These are phyloP conservation scores for Geranium incanum DNA, from an alignment of 441 rosid genomes.

Conservation along the genomic window DNA sequence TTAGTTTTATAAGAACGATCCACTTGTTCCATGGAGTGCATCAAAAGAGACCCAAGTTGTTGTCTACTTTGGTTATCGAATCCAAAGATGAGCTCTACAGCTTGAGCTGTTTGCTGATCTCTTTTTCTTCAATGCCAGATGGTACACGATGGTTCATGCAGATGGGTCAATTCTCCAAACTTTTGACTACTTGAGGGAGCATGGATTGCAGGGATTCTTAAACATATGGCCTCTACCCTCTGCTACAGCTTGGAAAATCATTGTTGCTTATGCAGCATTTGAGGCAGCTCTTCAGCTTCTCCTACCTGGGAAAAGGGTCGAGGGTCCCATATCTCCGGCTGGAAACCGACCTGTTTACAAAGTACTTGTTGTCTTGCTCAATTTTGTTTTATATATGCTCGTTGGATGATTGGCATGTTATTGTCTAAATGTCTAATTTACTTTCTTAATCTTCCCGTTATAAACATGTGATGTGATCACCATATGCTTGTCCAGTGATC, in stretches of 20 bases:
- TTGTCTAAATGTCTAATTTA: background rate
- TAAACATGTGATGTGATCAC: background rate
- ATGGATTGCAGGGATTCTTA: slow-evolving; percentile 60
- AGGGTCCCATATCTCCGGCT: slow-evolving; percentile 79
- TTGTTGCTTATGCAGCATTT: slow-evolving; percentile 65
- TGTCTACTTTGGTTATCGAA: background rate
- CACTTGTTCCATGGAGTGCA: too few relatives aligned
- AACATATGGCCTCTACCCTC: slow-evolving; percentile 79
- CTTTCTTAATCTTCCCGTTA: background rate
- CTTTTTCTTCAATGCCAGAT: slow-evolving; percentile 37
- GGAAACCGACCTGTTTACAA: slow-evolving; percentile 87
- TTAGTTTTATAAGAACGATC: too few relatives aligned
- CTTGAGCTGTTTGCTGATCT: slow-evolving; percentile 5
- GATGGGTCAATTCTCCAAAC: slow-evolving; percentile 71
- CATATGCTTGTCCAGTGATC: too few relatives aligned
- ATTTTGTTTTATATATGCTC: background rate
- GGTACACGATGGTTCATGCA: slow-evolving; percentile 93
- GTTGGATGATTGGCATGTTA: background rate
- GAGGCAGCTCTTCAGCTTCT: slow-evolving; percentile 89
- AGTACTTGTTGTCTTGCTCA: slow-evolving; percentile 32
- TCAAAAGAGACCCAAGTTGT: background rate
- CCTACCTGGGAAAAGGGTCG: slow-evolving; percentile 81
- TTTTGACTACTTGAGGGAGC: slow-evolving; percentile 41
- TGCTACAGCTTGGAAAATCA: slow-evolving; percentile 56
- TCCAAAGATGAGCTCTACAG: background rate